phyloP scores from a whole-genome alignment of 148 eudicot genomes.

The Fagopyrum esculentum region DNA sequence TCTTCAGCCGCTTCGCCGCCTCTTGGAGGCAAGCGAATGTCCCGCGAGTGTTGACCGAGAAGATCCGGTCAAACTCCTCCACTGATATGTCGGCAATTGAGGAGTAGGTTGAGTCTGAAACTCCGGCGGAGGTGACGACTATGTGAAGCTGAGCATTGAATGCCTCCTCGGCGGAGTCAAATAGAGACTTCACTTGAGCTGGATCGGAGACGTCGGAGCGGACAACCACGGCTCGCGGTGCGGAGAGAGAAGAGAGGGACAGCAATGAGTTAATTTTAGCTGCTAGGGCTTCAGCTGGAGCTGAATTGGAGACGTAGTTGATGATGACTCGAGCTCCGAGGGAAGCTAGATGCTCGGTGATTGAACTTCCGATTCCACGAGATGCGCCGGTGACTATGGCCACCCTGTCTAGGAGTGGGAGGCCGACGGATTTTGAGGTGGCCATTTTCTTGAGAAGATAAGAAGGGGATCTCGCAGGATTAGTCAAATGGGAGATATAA shows the following conservation, averaged over 20 bases:
- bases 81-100: background rate
- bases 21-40: background rate
- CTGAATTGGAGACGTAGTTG: constrained; percentile 27
- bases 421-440: constrained; percentile 5
- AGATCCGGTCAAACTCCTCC: background rate
- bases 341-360: constrained; percentile 33
- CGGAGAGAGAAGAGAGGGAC: background rate
- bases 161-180: background rate
- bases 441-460: background rate
- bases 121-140: background rate
- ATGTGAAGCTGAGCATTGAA: background rate
- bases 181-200: background rate
- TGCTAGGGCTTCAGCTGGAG: background rate
- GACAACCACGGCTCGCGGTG: background rate
- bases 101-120: background rate
- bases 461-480: too few species aligned
- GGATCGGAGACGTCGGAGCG: background rate
- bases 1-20: constrained; percentile 14
- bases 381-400: constrained; percentile 48
- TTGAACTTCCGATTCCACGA: constrained; percentile 39
- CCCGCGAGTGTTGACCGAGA: background rate
- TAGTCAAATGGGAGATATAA: too few species aligned
- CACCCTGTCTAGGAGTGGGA: constrained; percentile 24
- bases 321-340: constrained; percentile 43
- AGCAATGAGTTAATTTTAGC: background rate